These are phyloP conservation scores for Paraconiothyrium brasiliense DNA, from an alignment of 2,329 filamentous ascomycete species.

Conservation along the genomic window DNA sequence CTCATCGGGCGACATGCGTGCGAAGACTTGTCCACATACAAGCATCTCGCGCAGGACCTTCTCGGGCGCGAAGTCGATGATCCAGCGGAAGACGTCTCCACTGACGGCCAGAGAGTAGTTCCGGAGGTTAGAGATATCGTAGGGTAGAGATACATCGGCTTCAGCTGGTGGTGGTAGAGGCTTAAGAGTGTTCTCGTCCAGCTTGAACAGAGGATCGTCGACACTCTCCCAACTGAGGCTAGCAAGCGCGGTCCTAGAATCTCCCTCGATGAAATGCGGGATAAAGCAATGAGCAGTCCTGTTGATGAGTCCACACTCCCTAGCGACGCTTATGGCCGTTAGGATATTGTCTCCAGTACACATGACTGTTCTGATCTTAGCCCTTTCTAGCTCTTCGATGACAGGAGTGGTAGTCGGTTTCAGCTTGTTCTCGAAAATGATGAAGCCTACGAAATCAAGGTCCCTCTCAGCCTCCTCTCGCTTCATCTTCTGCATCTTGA, in stretches of 20 bases:
- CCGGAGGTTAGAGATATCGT: conserved; percentile 79
- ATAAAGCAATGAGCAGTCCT: conserved; percentile 89
- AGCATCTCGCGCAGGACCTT: conserved; percentile 87
- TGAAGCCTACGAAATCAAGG: conserved; percentile 92
- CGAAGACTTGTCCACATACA: conserved; percentile 90
- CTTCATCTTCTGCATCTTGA: conserved; percentile 93
- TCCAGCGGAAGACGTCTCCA: conserved; percentile 96
- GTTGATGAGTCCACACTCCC: conserved; percentile 86
- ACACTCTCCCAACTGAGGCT: conserved; percentile 90
- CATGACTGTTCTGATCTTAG: conserved; percentile 91
- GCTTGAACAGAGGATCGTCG: conserved; percentile 79
- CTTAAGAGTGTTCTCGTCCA: conserved; percentile 83
- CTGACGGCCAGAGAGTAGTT: conserved; percentile 91
- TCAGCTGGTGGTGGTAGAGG: conserved; percentile 76
- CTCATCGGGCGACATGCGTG: conserved; percentile 98
- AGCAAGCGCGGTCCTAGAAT: conserved; percentile 76
- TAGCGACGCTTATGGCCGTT: conserved; percentile 93
- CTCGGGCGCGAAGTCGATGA: conserved; percentile 88
- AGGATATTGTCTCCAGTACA: conserved; percentile 98
- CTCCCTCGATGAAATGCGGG: conserved; percentile 84
- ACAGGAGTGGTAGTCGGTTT: conserved; percentile 86
- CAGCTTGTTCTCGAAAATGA: conserved; percentile 98
- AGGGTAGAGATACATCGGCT: conserved; percentile 83
- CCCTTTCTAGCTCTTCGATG: conserved; percentile 80
- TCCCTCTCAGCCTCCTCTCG: conserved; percentile 83